A percentile compares a stretch with the other conserved stretches of the same genome.
Conservation (phyloP, 768 basidiomycete genomes). For the Rhodotorula taiwanensis region DNA sequence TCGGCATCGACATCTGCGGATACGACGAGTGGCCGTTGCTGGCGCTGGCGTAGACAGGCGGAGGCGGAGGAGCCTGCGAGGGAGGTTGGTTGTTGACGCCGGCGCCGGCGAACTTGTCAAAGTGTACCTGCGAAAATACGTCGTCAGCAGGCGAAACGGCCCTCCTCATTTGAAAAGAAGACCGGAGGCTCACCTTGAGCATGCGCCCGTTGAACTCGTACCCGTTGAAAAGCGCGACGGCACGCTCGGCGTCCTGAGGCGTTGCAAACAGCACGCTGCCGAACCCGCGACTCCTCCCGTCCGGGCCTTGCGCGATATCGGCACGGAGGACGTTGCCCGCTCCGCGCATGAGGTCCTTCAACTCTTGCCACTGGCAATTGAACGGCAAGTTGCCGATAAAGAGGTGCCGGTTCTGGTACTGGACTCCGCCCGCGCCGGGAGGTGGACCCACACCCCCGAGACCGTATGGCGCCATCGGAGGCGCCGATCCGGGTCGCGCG, state of each 20-base stretch:
- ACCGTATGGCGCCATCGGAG: not conserved
- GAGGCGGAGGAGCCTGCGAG: not conserved
- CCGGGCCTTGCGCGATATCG: conserved; percentile 77
- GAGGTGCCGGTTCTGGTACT: conserved; percentile 46
- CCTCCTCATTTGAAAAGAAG: not conserved
- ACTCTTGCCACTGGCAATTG: conserved; percentile 95
- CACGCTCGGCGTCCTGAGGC: conserved; percentile 74
- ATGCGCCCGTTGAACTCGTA: conserved; percentile 46
- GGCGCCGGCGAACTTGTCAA: conserved; percentile 60
- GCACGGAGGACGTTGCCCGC: conserved; percentile 85
- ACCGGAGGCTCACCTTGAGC: conserved; percentile 12
- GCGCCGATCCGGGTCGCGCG: not conserved
- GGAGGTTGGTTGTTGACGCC: conserved; percentile 6
- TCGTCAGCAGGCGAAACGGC: not conserved
- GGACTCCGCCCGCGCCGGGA: not conserved
- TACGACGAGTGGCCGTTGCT: not conserved
- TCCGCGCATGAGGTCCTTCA: conserved; percentile 89
- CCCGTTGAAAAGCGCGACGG: conserved; percentile 85
- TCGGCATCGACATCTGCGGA: too few relatives aligned
- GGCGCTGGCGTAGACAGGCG: not conserved
- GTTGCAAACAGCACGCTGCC: conserved; percentile 83
- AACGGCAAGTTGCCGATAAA: conserved; percentile 92
- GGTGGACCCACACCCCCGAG: not conserved
- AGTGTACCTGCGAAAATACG: conserved; percentile 60
- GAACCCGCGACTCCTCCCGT: conserved; percentile 84